Base-by-base conservation (phyloP, 148 eudicot species). In the Cornus controversa region DNA sequence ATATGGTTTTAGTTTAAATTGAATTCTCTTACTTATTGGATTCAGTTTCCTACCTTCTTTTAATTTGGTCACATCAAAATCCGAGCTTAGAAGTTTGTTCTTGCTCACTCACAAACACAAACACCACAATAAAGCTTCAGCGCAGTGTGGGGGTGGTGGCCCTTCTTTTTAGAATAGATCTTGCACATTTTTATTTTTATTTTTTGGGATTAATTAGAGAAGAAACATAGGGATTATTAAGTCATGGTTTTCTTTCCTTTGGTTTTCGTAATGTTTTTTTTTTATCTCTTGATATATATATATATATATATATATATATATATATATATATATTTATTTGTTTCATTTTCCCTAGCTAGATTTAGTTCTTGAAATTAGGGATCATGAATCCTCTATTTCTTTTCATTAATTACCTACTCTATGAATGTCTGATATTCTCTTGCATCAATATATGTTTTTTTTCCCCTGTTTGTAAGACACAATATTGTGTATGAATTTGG, bases 151-250 rank as follows among this genome's bases (percentile, higher is more conserved):
- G 57, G 57, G 57, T 50, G 57, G 57, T 50, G 57, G 57, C 78
- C 70, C 82, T 74, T 60, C 82, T 68, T 80, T 80, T 69, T n/a
- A 80, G 37, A 42, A 20, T 28, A 27, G 76, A 76, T 76, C 83
- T 80, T 45, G 4, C 65, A 75, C 71, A 40, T 62, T n/a, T n/a
- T n/a, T 70, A 66, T 62, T 75, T 66, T 68, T 28, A 63, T 75
- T 27, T 71, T 79, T 73, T 54, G 58, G 28, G 75, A 75, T 75
- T 80, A 53, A 80, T 76, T 67, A n/a, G 69, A 27, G 58, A 81
- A 27, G 58, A 81, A 72, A 18, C 84, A 54, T 81, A 72, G 77
- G 77, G 77, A 77, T 77, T 77, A 77, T 77, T 77, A 76, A 13
- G 40, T 67, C 69, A 24, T 11, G 66, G n/a, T 80, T 75, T 66